These are phyloP conservation scores for Amanita polypyramis DNA, from an alignment of 768 basidiomycete genomes.

Conservation along the genomic window DNA sequence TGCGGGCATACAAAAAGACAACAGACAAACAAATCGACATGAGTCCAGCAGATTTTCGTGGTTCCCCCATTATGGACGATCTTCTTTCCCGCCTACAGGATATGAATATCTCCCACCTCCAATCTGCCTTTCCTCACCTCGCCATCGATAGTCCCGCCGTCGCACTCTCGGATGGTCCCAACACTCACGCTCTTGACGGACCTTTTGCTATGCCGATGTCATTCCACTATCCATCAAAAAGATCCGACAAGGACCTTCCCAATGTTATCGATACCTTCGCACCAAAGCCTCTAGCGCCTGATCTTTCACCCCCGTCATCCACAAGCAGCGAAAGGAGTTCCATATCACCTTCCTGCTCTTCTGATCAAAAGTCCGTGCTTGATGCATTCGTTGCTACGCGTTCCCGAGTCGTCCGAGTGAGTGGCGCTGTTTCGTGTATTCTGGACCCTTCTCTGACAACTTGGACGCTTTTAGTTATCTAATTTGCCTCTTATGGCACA, in stretches of 20 bases:
- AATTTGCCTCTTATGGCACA: conserved; percentile 28
- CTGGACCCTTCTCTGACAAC: conserved; percentile 4
- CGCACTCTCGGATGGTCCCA: conserved; percentile 6
- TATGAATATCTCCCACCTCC: conserved; percentile 1
- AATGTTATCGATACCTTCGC: conserved; percentile 18
- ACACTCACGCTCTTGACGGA: conserved; percentile 8
- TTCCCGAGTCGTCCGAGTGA: conserved; percentile 45
- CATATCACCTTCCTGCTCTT: conserved; percentile 12
- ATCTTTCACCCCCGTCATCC: conserved; percentile 25
- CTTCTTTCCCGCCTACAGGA: conserved; percentile 8
- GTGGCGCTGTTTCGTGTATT: conserved; percentile 16
- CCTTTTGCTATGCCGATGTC: conserved; percentile 6
- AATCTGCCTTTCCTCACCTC: conserved; percentile 3
- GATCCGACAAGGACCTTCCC: conserved; percentile 7
- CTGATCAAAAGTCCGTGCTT: conserved; percentile 12
- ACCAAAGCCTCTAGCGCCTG: conserved; percentile 15
- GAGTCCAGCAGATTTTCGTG: conserved; percentile 5
- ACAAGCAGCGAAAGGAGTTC: conserved; percentile 20
- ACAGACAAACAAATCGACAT: neutral
- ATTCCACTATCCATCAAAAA: neutral
- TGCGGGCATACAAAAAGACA: conserved; percentile 4
- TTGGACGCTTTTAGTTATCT: conserved; percentile 21
- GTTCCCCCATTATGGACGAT: conserved; percentile 4
- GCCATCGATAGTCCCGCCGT: conserved; percentile 3
- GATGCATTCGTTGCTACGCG: conserved; percentile 37